Evolutionary conservation across 331 rosid genomes (phyloP), one percentile per base, ranked within the genome.

Genomic region (Malus hybrid): DNA sequence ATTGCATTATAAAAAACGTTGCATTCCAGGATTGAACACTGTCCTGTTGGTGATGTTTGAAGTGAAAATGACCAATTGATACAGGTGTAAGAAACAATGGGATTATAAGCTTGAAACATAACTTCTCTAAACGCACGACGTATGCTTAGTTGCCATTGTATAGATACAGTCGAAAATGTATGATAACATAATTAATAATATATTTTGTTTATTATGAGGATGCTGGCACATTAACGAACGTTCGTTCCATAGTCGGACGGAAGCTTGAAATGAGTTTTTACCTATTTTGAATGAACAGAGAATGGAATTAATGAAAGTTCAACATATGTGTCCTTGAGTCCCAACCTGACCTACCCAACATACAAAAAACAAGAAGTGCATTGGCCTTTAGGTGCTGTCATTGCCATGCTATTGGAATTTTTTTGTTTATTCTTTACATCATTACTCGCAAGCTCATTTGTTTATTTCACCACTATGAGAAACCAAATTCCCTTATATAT

Each of bases 401-500:
- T 57, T 34, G 31, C 55, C 71, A 56, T 59, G 34, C 32, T 42
- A 46, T 62, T 44, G 61, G 57, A 19, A 67, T 34, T n/a, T 63
- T 14, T 20, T 65, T 76, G 16, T n/a, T 7, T 24, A 54, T 61
- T 48, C n/a, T 55, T 65, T 52, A 12, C n/a, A 55, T 55, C 48
- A 42, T 10, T 42, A 10, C 48, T 42, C 1, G 48, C 19, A 2
- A 28, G 55, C 24, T 27, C 7, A 19, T 33, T 64, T 46, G 19
- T 39, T 20, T 59, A 66, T 56, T 78, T 11, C 7, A 82, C 69
- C 69, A 75, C 68, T 67, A 59, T 60, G 75, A 48, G 59, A 27
- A 24, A 31, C 5, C 61, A 52, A 72, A 20, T 24, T 14, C 18
- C 33, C 69, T 69, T 80, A 79, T 83, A 79, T 76, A 76, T 61